Base-by-base conservation (phyloP, 2,329 filamentous ascomycete genomes). In the Exophiala alcalophila region DNA sequence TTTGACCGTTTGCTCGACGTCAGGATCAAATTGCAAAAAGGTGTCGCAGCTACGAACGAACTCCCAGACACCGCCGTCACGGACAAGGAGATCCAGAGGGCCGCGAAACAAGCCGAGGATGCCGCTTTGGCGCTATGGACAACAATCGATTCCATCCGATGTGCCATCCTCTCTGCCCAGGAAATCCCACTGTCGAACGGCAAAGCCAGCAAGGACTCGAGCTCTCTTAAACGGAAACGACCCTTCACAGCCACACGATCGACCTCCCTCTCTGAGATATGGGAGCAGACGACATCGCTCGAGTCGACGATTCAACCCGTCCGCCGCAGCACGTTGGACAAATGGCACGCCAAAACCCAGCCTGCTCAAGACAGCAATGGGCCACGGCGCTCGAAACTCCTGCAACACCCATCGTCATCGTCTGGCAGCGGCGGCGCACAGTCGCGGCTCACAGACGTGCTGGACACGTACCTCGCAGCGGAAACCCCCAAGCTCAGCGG, bases 11-110 rank as follows among this genome's bases (percentile, higher is more conserved):
- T 97, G 1, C 76, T 98, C 21, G 94, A 95, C 66, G 78, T 89
- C 10, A 82, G 92, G 14, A 96, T 98, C 59, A 86, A 91, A 48
- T 69, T 98, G 12, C 94, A 98, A 64, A 97, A 96, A 64, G 88
- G 86, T 2, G 68, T 98, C 10, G 77, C 92, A 11, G 83, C 86
- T 0, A 78, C 83, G 18, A 96, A 96, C 63, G 84, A 88, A 1
- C 72, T 94, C 1, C 56, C 59, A 10, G 65, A 72, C 2, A 55
- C 59, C 4, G 60, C 58, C 4, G 61, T 65, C 3, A 55, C 62
- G 43, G 59, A 51, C 2, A 59, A 69, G 27, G 45, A 54, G 6
- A 35, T 49, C 14, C 41, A 52, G 16, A 65, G 66, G 76, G 61
- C 81, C 66, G 58, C 94, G 73, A 68, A 79, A 75, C 85, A 85